Percentiles rank a stretch among this genome's conserved stretches.
Conservation (phyloP, 1,139 yeast genomes). For the Protomyces inundatus region DNA sequence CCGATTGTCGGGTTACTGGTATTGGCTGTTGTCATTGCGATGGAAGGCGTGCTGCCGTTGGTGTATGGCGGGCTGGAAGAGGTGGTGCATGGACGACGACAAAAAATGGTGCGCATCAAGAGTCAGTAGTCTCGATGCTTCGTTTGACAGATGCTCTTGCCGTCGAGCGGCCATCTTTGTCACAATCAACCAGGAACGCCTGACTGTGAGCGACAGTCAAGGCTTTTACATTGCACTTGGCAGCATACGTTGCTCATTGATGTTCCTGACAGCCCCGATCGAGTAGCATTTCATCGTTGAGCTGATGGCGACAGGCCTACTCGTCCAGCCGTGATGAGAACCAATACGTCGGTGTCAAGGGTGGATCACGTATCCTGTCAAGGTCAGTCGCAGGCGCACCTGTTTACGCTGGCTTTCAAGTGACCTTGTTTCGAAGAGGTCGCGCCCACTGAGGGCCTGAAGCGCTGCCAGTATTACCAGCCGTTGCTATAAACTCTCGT, state of each 20-base stretch:
- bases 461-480: too few relatives aligned
- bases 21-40: background rate
- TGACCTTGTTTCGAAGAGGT: too few relatives aligned
- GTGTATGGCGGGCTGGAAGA: background rate
- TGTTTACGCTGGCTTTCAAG: too few relatives aligned
- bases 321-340: too few relatives aligned
- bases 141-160: background rate
- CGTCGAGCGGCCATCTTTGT: background rate
- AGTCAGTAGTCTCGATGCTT: background rate
- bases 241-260: background rate
- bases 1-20: background rate
- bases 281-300: background rate
- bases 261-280: background rate
- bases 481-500: too few relatives aligned
- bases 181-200: background rate
- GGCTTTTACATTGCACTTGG: background rate
- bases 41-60: background rate
- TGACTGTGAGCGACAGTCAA: background rate
- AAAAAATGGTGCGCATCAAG: slow-evolving; percentile 17
- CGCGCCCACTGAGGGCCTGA: too few relatives aligned
- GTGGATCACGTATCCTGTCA: too few relatives aligned
- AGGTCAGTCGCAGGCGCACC: too few relatives aligned
- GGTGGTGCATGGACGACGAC: slow-evolving; percentile 4
- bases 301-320: too few relatives aligned
- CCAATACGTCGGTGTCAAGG: too few relatives aligned